These are phyloP conservation scores for Orbilia ellipsospora DNA, from an alignment of 2,329 filamentous ascomycete genomes.

Conservation along the genomic window DNA sequence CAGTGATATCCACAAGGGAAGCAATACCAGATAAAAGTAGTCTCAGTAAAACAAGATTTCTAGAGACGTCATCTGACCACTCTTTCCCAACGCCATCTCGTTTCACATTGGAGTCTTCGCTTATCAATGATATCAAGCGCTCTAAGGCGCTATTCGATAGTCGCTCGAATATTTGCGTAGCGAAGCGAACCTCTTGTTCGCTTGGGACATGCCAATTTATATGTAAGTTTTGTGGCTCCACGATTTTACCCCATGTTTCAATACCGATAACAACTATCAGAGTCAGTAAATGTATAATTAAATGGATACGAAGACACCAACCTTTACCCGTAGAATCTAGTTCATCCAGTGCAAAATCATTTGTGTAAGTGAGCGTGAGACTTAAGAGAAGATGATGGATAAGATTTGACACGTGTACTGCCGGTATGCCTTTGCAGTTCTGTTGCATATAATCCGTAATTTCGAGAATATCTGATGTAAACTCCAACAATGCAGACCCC, in stretches of 20 bases:
- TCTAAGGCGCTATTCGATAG: slow-evolving; percentile 81
- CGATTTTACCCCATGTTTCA: slow-evolving; percentile 84
- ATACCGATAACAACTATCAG: slow-evolving; percentile 62
- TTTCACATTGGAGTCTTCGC: slow-evolving; percentile 82
- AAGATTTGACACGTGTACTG: slow-evolving; percentile 96
- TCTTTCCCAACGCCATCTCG: slow-evolving; percentile 96
- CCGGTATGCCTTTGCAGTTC: slow-evolving; percentile 90
- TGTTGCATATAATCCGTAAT: slow-evolving; percentile 97
- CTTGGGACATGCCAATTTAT: slow-evolving; percentile 92
- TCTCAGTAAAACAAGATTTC: slow-evolving; percentile 86
- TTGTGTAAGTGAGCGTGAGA: slow-evolving; percentile 90
- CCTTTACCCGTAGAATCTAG: slow-evolving; percentile 65
- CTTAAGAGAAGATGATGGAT: slow-evolving; percentile 96
- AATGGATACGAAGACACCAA: slow-evolving; percentile 10
- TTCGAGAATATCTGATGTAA: slow-evolving; percentile 87
- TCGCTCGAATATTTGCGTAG: slow-evolving; percentile 85
- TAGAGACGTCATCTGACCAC: slow-evolving; percentile 96
- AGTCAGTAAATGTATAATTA: slow-evolving; percentile 19
- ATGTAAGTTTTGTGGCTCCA: slow-evolving; percentile 78
- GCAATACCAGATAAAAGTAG: slow-evolving; percentile 92
- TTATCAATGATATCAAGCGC: slow-evolving; percentile 81
- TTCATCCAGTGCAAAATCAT: slow-evolving; percentile 89
- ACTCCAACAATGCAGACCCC: slow-evolving; percentile 85
- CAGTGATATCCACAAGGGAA: slow-evolving; percentile 83
- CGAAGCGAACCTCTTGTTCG: slow-evolving; percentile 83